A percentile compares a stretch with the other conserved stretches of the same genome.
These are phyloP conservation scores for Pholiota adiposa DNA, from an alignment of 1,284 basidiomycete species.

Conservation along the genomic window DNA sequence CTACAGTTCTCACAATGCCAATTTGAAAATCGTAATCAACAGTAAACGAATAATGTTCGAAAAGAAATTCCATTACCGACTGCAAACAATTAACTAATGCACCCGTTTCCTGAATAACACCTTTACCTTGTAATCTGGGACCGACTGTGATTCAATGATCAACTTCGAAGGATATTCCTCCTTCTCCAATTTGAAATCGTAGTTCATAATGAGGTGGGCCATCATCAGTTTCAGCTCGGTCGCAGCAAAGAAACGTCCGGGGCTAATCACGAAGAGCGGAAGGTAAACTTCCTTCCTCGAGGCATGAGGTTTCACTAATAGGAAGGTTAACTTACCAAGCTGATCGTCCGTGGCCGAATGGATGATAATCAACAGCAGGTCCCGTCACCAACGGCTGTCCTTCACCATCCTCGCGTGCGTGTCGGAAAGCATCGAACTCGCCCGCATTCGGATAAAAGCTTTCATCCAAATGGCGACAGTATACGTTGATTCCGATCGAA, in stretches of 20 bases:
- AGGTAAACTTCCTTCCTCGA: not conserved
- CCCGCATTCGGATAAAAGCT: slow-evolving; percentile 32
- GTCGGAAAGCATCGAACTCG: slow-evolving; percentile 41
- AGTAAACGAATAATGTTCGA: too few species aligned
- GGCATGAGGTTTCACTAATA: not conserved
- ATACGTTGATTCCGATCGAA: slow-evolving; percentile 23
- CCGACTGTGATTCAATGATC: slow-evolving; percentile 12
- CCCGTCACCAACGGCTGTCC: slow-evolving; percentile 28
- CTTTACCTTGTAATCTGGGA: slow-evolving; percentile 8
- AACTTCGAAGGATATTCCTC: slow-evolving; percentile 15
- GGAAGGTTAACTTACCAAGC: not conserved
- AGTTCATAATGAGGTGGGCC: slow-evolving; percentile 43
- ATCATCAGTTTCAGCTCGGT: slow-evolving; percentile 49
- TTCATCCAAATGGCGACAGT: slow-evolving; percentile 19
- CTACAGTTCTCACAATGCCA: too few species aligned
- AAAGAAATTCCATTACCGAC: too few species aligned
- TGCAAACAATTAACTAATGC: not conserved
- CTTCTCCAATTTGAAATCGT: slow-evolving; percentile 45
- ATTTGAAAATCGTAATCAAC: too few species aligned
- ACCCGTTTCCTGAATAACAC: slow-evolving; percentile 11
- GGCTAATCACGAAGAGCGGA: slow-evolving; percentile 22
- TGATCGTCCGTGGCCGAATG: slow-evolving; percentile 43
- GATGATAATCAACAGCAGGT: slow-evolving; percentile 39
- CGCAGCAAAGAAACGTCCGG: slow-evolving; percentile 52
- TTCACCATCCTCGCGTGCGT: slow-evolving; percentile 21